Conservation (phyloP, 805 yeast species). For the Saccharomycopsis sp. region DNA sequence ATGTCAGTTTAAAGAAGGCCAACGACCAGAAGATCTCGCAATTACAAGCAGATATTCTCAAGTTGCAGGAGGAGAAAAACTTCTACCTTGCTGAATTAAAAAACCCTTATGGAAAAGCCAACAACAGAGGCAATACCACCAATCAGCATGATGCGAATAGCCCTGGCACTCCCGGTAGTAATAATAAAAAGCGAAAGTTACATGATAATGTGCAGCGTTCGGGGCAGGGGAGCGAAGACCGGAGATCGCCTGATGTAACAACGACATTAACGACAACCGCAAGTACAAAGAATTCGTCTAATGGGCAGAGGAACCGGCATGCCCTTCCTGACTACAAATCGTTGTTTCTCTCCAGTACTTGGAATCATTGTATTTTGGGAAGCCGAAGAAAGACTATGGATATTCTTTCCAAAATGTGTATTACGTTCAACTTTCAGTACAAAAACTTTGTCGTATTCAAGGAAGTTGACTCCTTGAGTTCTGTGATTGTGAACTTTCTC, state of each 20-base stretch:
- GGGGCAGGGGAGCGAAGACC: no score
- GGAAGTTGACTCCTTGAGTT: constrained; percentile 29
- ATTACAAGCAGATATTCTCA: constrained; percentile 36
- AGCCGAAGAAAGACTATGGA: constrained; percentile 29
- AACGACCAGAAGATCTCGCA: constrained; percentile 33
- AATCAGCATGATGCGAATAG: not conserved
- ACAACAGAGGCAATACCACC: not conserved
- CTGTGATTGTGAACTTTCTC: constrained; percentile 36
- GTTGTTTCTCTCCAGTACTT: constrained; percentile 32
- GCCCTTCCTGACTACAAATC: constrained; percentile 32
- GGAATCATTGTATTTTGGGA: constrained; percentile 34
- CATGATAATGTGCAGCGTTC: no score
- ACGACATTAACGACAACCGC: constrained; percentile 14
- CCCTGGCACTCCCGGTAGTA: not conserved
- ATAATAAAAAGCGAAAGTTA: constrained; percentile 4
- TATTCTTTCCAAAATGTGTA: constrained; percentile 30
- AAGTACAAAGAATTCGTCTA: constrained; percentile 12
- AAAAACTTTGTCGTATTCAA: constrained; percentile 26
- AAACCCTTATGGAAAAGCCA: constrained; percentile 22
- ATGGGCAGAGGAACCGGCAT: not conserved
- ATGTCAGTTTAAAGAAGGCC: constrained; percentile 25
- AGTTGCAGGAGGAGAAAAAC: constrained; percentile 47
- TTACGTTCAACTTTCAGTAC: constrained; percentile 26
- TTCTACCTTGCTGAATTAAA: constrained; percentile 45
- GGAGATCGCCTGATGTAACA: no score